These are phyloP conservation scores for Rhodotorula sp. DNA, from an alignment of 1,284 basidiomycete species.

Conservation along the genomic window DNA sequence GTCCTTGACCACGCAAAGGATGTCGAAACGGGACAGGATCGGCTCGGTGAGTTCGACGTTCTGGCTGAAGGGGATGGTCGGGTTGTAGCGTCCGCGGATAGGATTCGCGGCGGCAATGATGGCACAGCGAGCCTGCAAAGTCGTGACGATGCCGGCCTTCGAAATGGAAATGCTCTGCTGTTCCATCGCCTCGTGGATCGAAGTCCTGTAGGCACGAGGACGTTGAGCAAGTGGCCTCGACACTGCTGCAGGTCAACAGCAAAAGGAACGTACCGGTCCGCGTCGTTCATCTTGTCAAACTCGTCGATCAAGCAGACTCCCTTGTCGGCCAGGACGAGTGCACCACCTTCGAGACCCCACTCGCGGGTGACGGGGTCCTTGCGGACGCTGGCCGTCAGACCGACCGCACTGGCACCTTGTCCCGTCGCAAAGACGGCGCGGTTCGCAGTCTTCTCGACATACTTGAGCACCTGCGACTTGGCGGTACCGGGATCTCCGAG, in stretches of 20 bases:
- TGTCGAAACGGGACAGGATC: conserved; percentile 97
- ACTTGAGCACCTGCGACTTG: conserved; percentile 98
- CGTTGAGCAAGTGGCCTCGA: background rate
- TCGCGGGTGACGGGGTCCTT: conserved; percentile 96
- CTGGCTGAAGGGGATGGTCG: conserved; percentile 96
- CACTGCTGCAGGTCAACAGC: background rate
- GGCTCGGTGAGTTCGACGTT: conserved; percentile 99
- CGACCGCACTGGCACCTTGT: conserved; percentile 95
- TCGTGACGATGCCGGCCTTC: conserved; percentile 97
- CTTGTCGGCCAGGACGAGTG: conserved; percentile 95
- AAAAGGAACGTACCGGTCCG: conserved; percentile 51
- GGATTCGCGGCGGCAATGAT: conserved; percentile 98
- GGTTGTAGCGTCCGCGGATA: conserved; percentile 90
- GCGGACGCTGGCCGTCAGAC: conserved; percentile 95
- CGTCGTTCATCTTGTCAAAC: conserved; percentile 99
- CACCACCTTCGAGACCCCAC: conserved; percentile 98
- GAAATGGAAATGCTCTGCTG: conserved; percentile 99
- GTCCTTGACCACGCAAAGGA: conserved; percentile 97
- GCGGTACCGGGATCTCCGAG: conserved; percentile 98
- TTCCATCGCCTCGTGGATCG: conserved; percentile 99
- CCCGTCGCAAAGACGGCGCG: conserved; percentile 98
- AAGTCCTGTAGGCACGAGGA: conserved; percentile 61
- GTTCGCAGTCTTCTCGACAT: conserved; percentile 96
- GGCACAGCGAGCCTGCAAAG: conserved; percentile 92
- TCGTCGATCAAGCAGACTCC: conserved; percentile 99